These are phyloP conservation scores for Pelargonium cotyledonis DNA, from an alignment of 441 rosid genomes.

Conservation along the genomic window DNA sequence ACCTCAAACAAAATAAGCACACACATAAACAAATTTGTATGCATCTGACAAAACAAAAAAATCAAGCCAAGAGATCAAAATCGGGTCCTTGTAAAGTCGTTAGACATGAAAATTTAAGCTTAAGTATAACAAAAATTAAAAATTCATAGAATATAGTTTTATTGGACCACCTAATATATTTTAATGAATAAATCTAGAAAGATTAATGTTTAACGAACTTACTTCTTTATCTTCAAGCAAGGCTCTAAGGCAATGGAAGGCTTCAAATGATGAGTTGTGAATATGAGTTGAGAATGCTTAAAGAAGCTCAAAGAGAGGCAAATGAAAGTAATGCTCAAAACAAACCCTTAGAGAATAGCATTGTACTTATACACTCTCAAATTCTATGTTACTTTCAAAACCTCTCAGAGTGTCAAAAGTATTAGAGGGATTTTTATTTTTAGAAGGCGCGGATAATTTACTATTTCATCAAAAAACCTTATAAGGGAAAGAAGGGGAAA, in stretches of 20 bases:
- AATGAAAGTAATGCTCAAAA: neutral
- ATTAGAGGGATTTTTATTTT: neutral
- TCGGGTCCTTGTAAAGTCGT: too few species aligned
- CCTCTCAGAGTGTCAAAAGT: neutral
- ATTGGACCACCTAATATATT: too few species aligned
- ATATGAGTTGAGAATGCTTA: neutral
- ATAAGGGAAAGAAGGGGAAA: neutral
- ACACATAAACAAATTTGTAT: too few species aligned
- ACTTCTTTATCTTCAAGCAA: neutral
- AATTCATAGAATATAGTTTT: too few species aligned
- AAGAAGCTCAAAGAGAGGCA: constrained; percentile 3
- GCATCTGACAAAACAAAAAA: too few species aligned
- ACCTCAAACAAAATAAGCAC: too few species aligned
- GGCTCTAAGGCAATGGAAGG: neutral
- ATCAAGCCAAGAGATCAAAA: too few species aligned
- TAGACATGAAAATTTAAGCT: too few species aligned
- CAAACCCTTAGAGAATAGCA: neutral
- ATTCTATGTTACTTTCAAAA: neutral
- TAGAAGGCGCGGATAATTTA: neutral
- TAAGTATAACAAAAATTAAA: too few species aligned
- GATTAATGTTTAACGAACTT: neutral
- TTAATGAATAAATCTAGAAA: too few species aligned
- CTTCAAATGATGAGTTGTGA: neutral
- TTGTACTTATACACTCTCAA: neutral
- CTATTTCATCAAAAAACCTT: neutral